These are phyloP conservation scores for Mesostigma viride DNA, from an alignment of 139 green algal species.

Conservation along the genomic window DNA sequence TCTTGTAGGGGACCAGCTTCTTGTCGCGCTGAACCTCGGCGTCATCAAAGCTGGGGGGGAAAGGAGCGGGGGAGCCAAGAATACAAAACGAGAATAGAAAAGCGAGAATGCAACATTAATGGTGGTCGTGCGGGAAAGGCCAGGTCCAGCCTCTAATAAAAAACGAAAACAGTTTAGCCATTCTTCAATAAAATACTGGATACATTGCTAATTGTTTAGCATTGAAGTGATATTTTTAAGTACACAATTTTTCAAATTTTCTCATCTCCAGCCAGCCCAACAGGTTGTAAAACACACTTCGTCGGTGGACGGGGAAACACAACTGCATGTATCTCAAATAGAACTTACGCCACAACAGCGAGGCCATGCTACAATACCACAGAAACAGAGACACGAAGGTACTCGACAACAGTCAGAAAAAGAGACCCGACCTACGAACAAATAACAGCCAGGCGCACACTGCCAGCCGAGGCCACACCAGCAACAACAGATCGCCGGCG, in stretches of 20 bases:
- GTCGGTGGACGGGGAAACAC: neutral
- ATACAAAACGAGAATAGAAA: neutral
- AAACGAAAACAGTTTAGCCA: neutral
- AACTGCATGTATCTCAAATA: too few relatives aligned
- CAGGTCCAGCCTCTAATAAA: neutral
- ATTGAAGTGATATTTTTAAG: neutral
- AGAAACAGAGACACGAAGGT: too few relatives aligned
- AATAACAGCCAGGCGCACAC: too few relatives aligned
- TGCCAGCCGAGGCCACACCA: too few relatives aligned
- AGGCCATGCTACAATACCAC: too few relatives aligned
- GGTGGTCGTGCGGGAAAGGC: neutral
- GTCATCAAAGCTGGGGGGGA: slow-evolving; percentile 59
- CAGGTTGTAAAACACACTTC: slow-evolving; percentile 2
- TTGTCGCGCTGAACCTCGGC: slow-evolving; percentile 89
- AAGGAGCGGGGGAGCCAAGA: neutral
- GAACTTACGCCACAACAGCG: too few relatives aligned
- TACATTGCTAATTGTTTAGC: neutral
- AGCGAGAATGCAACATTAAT: neutral
- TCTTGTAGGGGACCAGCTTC: slow-evolving; percentile 92
- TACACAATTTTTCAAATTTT: neutral
- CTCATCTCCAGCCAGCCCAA: neutral
- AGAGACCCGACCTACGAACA: too few relatives aligned
- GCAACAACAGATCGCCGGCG: too few relatives aligned
- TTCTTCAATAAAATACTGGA: neutral
- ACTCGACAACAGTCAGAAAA: too few relatives aligned